Conservation (phyloP, 1,139 yeast species). For the Arxiozyma slooffiae region DNA sequence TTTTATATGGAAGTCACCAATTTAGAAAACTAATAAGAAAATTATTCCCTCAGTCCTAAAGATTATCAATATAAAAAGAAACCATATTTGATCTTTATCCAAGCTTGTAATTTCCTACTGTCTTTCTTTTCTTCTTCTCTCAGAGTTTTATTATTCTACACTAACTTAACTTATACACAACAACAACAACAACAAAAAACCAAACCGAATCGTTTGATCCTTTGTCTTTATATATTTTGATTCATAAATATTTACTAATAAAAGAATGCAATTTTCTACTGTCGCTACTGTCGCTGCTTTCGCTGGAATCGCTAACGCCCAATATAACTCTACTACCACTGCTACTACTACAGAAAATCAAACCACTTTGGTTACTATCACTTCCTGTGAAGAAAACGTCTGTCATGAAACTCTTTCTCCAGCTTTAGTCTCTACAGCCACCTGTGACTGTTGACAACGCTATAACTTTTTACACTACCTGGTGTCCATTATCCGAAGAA, state of each 20-base stretch:
- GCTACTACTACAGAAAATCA: slow-evolving; percentile 29
- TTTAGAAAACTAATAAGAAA: no score
- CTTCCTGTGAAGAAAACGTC: slow-evolving; percentile 35
- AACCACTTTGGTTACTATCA: slow-evolving; percentile 41
- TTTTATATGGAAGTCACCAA: no score
- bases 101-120: no score
- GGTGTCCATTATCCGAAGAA: slow-evolving; percentile 28
- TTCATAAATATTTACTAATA: not conserved
- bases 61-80: no score
- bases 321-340: slow-evolving; percentile 29
- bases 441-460: slow-evolving; percentile 29
- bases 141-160: not conserved
- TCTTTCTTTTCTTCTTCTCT: not conserved
- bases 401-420: slow-evolving; percentile 30
- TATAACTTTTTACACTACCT: slow-evolving; percentile 30
- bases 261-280: slow-evolving; percentile 32
- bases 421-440: slow-evolving; percentile 31
- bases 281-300: slow-evolving; percentile 30
- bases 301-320: slow-evolving; percentile 30
- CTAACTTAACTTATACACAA: not conserved
- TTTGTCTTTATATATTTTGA: slow-evolving; percentile 3
- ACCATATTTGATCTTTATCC: no score
- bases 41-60: no score
- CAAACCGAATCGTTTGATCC: no score
- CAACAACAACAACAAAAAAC: slow-evolving; percentile 4